These are phyloP conservation scores for Pecoramyces ruminantium DNA, from an alignment of 192 early-diverging fungal species.

Conservation along the genomic window DNA sequence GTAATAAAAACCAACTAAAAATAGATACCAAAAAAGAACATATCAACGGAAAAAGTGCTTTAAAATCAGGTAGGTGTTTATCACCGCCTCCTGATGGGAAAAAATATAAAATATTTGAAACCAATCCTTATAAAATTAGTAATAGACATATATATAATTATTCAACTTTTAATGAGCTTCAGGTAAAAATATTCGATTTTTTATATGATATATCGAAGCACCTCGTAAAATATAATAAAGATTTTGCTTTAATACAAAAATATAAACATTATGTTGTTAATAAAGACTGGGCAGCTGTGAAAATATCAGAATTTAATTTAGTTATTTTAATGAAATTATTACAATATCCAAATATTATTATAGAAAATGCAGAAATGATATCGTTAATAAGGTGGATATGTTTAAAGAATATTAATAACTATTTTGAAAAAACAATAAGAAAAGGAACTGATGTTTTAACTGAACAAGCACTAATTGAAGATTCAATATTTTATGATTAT, in stretches of 20 bases:
- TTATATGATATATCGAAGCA: background rate
- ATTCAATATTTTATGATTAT: background rate
- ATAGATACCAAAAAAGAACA: background rate
- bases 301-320: background rate
- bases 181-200: background rate
- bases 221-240: background rate
- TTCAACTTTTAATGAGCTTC: background rate
- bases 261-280: background rate
- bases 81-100: background rate
- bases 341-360: background rate
- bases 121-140: background rate
- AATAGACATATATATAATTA: background rate
- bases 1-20: background rate
- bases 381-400: background rate
- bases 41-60: background rate
- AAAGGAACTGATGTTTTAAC: background rate
- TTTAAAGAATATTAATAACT: background rate
- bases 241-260: background rate
- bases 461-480: background rate
- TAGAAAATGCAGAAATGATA: background rate
- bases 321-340: background rate
- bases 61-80: background rate
- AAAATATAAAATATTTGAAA: background rate
- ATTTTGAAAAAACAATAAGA: background rate
- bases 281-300: background rate